A percentile compares a stretch with the other conserved stretches of the same genome.
Evolutionary conservation across 179 eudicot genomes (phyloP).

Genomic region (Drosera spatulata): DNA sequence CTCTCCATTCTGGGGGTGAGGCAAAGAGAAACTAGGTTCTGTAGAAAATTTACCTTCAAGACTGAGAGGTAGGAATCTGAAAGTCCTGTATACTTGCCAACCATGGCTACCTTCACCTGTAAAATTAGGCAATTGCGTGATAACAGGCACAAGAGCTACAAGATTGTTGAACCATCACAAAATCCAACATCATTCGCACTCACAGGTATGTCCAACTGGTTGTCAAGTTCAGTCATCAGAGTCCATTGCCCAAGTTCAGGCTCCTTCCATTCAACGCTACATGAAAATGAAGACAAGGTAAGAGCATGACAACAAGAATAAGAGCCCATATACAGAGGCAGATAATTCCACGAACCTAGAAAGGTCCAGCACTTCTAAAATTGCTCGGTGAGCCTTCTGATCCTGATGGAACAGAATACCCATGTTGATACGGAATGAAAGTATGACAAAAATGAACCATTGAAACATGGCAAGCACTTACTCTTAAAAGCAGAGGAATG

Average conservation of each 20-base stretch:
- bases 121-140: background rate
- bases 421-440: background rate
- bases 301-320: constrained; percentile 1
- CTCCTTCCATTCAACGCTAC: constrained; percentile 36
- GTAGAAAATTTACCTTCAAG: constrained; percentile 82
- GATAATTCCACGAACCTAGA: constrained; percentile 48
- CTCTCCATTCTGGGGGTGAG: too few species aligned
- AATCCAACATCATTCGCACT: constrained; percentile 16
- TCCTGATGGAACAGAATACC: constrained; percentile 35
- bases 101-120: constrained; percentile 97
- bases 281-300: background rate
- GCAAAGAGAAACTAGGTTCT: too few species aligned
- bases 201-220: constrained; percentile 60
- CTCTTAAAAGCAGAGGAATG: constrained; percentile 81
- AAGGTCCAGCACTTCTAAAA: constrained; percentile 72
- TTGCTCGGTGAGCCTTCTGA: constrained; percentile 92
- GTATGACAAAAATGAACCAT: too few species aligned
- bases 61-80: constrained; percentile 93
- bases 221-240: constrained; percentile 56
- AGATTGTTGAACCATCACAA: background rate
- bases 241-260: constrained; percentile 85
- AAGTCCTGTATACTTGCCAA: constrained; percentile 96
- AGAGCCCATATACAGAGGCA: constrained; percentile 1
- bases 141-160: background rate
- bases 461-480: constrained; percentile 21